These are phyloP conservation scores for Trichophyton verrucosum DNA, from an alignment of 2,329 filamentous ascomycete genomes.

Conservation along the genomic window DNA sequence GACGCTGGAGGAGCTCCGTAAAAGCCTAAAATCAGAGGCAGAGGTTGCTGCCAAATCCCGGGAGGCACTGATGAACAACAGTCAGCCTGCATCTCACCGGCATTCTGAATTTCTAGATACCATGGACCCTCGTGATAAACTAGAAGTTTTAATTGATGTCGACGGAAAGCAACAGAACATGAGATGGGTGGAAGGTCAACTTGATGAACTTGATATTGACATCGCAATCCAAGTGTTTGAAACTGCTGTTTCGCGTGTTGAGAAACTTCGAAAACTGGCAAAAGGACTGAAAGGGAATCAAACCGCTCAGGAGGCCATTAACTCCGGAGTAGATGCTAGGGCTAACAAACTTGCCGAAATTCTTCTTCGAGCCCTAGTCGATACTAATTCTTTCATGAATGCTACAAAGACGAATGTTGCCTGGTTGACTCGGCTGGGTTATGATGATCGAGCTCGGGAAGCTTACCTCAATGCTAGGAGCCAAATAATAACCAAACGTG, in stretches of 20 bases:
- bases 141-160: slow-evolving; percentile 75
- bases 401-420: slow-evolving; percentile 69
- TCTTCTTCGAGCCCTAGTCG: slow-evolving; percentile 63
- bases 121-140: slow-evolving; percentile 60
- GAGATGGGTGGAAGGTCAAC: slow-evolving; percentile 86
- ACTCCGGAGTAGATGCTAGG: slow-evolving; percentile 77
- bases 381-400: slow-evolving; percentile 61
- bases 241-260: slow-evolving; percentile 67
- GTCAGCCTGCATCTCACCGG: slow-evolving; percentile 56
- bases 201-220: slow-evolving; percentile 92
- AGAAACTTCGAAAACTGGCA: slow-evolving; percentile 69
- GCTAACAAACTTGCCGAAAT: slow-evolving; percentile 64
- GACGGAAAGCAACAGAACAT: slow-evolving; percentile 95
- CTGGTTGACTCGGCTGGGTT: slow-evolving; percentile 78
- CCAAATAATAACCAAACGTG: slow-evolving; percentile 65
- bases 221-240: slow-evolving; percentile 86
- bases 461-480: slow-evolving; percentile 72
- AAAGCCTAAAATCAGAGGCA: slow-evolving; percentile 71
- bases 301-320: slow-evolving; percentile 84
- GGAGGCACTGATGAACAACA: slow-evolving; percentile 71
- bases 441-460: slow-evolving; percentile 78
- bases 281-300: slow-evolving; percentile 71
- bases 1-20: slow-evolving; percentile 80
- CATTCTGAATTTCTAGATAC: slow-evolving; percentile 71
- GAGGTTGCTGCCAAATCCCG: slow-evolving; percentile 74